A percentile compares a stretch with the other conserved stretches of the same genome.
phyloP scores from a whole-genome alignment of 129 eudicot species.

The Helichrysum umbraculigerum region DNA sequence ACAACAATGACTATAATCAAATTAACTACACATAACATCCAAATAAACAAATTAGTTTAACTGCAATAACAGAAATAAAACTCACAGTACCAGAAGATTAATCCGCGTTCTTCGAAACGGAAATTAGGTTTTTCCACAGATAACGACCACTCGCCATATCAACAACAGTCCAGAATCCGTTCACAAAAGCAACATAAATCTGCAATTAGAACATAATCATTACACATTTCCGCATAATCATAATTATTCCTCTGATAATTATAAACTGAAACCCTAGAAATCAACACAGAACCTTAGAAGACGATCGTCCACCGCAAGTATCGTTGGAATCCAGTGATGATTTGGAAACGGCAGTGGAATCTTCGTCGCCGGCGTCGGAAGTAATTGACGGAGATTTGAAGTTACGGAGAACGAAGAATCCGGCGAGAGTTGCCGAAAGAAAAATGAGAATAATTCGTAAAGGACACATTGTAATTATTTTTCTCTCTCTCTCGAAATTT shows the following conservation, averaged over 20 bases:
- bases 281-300: conserved; percentile 27
- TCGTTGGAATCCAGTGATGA: conserved; percentile 26
- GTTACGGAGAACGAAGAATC: conserved; percentile 61
- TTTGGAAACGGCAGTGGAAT: conserved; percentile 23
- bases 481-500: conserved; percentile 27
- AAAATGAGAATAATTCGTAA: conserved; percentile 66
- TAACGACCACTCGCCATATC: conserved; percentile 90
- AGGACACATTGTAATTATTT: conserved; percentile 51
- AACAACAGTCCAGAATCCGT: conserved; percentile 68
- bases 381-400: conserved; percentile 50
- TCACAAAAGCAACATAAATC: conserved; percentile 43
- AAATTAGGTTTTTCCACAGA: conserved; percentile 63
- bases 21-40: background rate
- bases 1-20: background rate
- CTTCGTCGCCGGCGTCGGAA: conserved; percentile 20
- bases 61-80: background rate
- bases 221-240: conserved; percentile 8
- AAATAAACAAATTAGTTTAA: background rate
- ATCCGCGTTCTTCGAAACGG: conserved; percentile 38
- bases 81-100: conserved; percentile 19
- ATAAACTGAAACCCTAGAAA: conserved; percentile 20
- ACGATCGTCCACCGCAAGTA: conserved; percentile 18
- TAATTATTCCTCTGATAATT: background rate
- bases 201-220: conserved; percentile 24
- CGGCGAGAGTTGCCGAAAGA: conserved; percentile 70